Conservation (phyloP, 2,329 filamentous ascomycete species). For the Penicillium sp. region DNA sequence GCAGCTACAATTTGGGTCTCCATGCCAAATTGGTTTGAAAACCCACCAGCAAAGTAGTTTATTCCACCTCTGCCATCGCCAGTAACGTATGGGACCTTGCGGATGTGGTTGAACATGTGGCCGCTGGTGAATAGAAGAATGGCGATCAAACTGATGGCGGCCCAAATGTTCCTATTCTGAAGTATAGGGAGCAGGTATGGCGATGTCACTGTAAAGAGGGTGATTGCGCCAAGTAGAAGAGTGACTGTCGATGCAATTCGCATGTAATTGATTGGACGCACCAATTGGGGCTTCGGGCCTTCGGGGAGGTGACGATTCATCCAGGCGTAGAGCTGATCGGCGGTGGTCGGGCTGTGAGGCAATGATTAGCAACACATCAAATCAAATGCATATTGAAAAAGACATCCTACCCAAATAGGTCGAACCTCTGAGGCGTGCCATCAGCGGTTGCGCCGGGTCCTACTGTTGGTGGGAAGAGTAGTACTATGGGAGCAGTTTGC, state of each 20-base stretch:
- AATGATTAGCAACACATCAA: constrained; percentile 11
- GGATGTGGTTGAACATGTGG: constrained; percentile 99
- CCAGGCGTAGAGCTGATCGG: constrained; percentile 77
- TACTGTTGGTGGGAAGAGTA: constrained; percentile 79
- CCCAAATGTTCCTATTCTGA: constrained; percentile 92
- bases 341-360: constrained; percentile 59
- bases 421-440: constrained; percentile 69
- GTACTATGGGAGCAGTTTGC: constrained; percentile 86
- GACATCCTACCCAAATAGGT: constrained; percentile 73
- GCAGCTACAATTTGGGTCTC: constrained; percentile 94
- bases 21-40: constrained; percentile 88
- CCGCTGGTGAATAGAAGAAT: constrained; percentile 93
- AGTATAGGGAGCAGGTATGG: constrained; percentile 77
- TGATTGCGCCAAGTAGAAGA: constrained; percentile 65
- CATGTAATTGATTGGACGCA: constrained; percentile 82
- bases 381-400: not conserved
- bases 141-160: constrained; percentile 77
- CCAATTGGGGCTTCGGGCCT: constrained; percentile 70
- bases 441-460: constrained; percentile 73
- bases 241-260: constrained; percentile 66
- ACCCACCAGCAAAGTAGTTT: constrained; percentile 84
- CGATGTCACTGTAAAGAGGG: constrained; percentile 65
- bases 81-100: constrained; percentile 87
- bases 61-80: constrained; percentile 82
- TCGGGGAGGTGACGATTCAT: constrained; percentile 73